Evolutionary conservation across 345 rosid species (phyloP).

Genomic region (Lepidium aucheri): DNA sequence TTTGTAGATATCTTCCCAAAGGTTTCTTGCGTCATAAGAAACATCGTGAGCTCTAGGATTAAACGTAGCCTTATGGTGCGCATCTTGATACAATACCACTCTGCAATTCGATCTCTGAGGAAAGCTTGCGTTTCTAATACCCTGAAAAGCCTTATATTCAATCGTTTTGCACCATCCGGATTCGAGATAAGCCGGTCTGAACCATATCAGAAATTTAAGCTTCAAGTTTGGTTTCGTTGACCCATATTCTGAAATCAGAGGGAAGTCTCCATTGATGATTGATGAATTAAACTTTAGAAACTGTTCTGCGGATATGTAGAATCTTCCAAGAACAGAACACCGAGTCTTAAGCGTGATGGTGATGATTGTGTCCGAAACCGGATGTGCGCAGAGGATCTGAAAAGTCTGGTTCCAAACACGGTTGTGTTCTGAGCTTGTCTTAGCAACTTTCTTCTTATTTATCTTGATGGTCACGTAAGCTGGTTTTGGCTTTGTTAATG

Average conservation of each 20-base stretch:
- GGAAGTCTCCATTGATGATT: conserved; percentile 52
- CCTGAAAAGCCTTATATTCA: conserved; percentile 36
- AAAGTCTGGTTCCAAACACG: conserved; percentile 91
- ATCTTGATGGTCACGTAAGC: conserved; percentile 65
- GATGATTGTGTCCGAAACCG: conserved; percentile 39
- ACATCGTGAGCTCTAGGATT: conserved; percentile 39
- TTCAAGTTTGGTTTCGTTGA: conserved; percentile 39
- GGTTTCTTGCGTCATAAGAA: conserved; percentile 37
- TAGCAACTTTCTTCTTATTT: conserved; percentile 53
- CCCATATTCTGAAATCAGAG: conserved; percentile 42
- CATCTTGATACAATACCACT: conserved; percentile 71
- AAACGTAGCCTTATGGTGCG: conserved; percentile 47
- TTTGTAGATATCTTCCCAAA: conserved; percentile 79
- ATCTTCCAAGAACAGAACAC: conserved; percentile 58
- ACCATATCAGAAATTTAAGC: conserved; percentile 68
- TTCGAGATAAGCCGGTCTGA: conserved; percentile 69
- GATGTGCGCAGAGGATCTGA: conserved; percentile 73
- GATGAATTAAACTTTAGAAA: conserved; percentile 37
- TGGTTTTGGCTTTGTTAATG: conserved; percentile 41
- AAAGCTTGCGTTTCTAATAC: conserved; percentile 60
- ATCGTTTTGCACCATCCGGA: conserved; percentile 46
- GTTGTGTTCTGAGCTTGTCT: conserved; percentile 52
- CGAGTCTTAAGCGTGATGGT: conserved; percentile 63
- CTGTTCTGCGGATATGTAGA: conserved; percentile 41
- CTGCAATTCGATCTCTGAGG: conserved; percentile 65